These are phyloP conservation scores for Biscutella laevigata DNA, from an alignment of 441 rosid species.

Conservation along the genomic window DNA sequence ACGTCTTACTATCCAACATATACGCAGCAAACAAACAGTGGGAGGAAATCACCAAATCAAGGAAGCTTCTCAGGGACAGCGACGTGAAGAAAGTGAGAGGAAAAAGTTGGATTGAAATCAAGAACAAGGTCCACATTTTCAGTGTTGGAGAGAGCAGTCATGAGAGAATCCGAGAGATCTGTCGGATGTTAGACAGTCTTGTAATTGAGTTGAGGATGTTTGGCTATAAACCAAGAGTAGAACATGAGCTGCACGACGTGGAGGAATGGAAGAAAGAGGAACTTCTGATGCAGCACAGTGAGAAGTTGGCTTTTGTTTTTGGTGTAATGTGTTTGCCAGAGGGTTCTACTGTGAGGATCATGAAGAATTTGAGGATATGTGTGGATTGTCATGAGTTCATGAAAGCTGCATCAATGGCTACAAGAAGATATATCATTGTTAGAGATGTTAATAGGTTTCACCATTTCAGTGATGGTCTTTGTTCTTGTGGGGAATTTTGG, in stretches of 20 bases:
- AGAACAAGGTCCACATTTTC: slow-evolving; percentile 54
- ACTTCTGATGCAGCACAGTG: slow-evolving; percentile 50
- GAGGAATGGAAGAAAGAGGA: slow-evolving; percentile 45
- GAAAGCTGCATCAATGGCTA: slow-evolving; percentile 41
- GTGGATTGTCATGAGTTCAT: slow-evolving; percentile 58
- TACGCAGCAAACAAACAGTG: slow-evolving; percentile 55
- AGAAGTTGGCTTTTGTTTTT: slow-evolving; percentile 48
- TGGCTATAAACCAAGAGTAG: slow-evolving; percentile 43
- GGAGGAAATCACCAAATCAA: slow-evolving; percentile 51
- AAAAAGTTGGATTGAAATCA: slow-evolving; percentile 71
- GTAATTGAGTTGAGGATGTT: slow-evolving; percentile 37
- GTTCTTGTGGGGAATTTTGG: slow-evolving; percentile 59
- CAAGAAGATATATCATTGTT: slow-evolving; percentile 37
- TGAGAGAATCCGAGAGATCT: slow-evolving; percentile 46
- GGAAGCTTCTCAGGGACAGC: slow-evolving; percentile 48
- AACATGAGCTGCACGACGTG: slow-evolving; percentile 51
- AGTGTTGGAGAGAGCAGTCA: slow-evolving; percentile 53
- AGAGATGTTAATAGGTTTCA: slow-evolving; percentile 57
- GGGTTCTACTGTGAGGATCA: slow-evolving; percentile 35
- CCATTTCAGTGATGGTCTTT: slow-evolving; percentile 41
- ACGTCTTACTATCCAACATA: slow-evolving; percentile 50
- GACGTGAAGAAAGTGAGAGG: slow-evolving; percentile 57
- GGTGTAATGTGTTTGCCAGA: slow-evolving; percentile 39
- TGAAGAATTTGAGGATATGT: slow-evolving; percentile 58
- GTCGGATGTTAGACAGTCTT: slow-evolving; percentile 34